Evolutionary conservation across 75 land plant genomes (phyloP), one percentile per base, ranked within the genome.

Genomic region (Adiantum capillusveneris): DNA sequence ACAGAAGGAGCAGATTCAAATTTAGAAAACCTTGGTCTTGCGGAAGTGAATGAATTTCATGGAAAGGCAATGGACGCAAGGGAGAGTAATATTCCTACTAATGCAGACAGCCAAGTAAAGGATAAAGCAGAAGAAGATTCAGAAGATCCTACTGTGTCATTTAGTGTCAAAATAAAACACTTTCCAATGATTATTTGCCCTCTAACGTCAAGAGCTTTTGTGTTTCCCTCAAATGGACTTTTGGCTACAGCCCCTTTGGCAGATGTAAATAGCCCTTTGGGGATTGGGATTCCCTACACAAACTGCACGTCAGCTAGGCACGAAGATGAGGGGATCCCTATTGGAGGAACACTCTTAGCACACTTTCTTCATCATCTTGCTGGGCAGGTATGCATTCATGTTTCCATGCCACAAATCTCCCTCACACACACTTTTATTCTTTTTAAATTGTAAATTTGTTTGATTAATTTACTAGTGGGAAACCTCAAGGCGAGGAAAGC

Each of bases 361-460:
- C 81, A 93, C 77, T 86, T 88, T 70, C 81, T 93, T 48, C 93
- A 93, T 50, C 83, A 86, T 71, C 53, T 89, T 45, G 84, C 81
- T 68, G 79, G 71, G 36, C 88, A 88, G 96, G 98, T 93, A 67
- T 51, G 37, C 36, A 42, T 49, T 44, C 30, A 34, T 5, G 9
- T 34, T 34, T 34, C 37, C n/a, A n/a, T n/a, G n/a, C n/a, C n/a
- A n/a, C n/a, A n/a, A n/a, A n/a, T n/a, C n/a, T n/a, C n/a, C n/a
- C n/a, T n/a, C n/a, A n/a, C n/a, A n/a, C n/a, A n/a, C n/a, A n/a
- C n/a, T n/a, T n/a, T n/a, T n/a, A n/a, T n/a, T n/a, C n/a, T n/a
- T n/a, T n/a, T n/a, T n/a, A n/a, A n/a, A n/a, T n/a, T n/a, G n/a
- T n/a, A n/a, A n/a, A n/a, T n/a, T n/a, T n/a, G n/a, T n/a, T n/a